A percentile compares a stretch with the other conserved stretches of the same genome.
phyloP scores from a whole-genome alignment of 2,329 filamentous ascomycete genomes.

The Phoma sp. region DNA sequence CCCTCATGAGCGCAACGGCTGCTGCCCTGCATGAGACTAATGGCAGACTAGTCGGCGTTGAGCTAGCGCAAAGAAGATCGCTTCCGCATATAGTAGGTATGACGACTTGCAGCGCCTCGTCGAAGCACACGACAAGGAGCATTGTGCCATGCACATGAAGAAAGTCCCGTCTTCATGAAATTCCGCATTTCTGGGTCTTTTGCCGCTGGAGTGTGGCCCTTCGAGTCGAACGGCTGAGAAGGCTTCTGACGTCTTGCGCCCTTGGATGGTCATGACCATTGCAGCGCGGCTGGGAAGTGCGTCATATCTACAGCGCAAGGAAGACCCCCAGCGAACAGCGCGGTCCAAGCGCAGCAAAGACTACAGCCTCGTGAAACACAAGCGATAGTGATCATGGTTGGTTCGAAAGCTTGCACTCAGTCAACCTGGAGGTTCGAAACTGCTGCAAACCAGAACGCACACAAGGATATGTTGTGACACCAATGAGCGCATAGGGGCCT shows the following conservation, averaged over 20 bases:
- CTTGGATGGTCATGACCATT: not conserved
- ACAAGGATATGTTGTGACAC: constrained; percentile 5
- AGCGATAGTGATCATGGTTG: too few relatives aligned
- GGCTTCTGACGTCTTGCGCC: constrained; percentile 9
- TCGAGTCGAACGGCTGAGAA: constrained; percentile 1
- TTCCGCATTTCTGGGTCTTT: constrained; percentile 23
- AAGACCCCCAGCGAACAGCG: not conserved
- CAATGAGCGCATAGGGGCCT: constrained; percentile 17
- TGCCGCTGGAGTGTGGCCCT: constrained; percentile 5
- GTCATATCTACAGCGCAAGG: not conserved
- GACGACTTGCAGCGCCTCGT: constrained; percentile 19
- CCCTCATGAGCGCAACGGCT: constrained; percentile 23
- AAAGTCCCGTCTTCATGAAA: constrained; percentile 6
- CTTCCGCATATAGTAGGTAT: constrained; percentile 16
- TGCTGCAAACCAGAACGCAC: not conserved
- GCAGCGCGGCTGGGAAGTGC: not conserved
- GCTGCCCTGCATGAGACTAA: constrained; percentile 26
- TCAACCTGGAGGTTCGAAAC: constrained; percentile 1
- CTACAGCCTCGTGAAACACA: too few relatives aligned
- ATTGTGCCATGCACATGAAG: not conserved
- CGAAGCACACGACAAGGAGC: constrained; percentile 17
- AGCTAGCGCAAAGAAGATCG: constrained; percentile 4
- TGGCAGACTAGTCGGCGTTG: not conserved
- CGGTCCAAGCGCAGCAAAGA: not conserved
- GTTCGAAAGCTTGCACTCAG: not conserved